Conservation (phyloP, 192 early-diverging fungal species). For the Backusella australiensis region DNA sequence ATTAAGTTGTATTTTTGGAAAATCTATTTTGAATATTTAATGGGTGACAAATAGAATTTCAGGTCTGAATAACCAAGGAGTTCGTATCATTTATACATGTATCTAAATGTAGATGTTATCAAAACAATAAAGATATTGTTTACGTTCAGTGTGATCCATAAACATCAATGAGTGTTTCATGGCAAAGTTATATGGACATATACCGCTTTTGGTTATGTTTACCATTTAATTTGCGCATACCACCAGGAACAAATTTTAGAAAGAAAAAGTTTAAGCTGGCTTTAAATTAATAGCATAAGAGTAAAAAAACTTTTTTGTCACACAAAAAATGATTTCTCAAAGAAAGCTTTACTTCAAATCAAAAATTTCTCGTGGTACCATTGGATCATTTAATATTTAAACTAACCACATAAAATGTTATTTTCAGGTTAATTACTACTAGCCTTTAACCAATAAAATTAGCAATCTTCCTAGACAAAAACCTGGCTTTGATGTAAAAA, state of each 20-base stretch:
- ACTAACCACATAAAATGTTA: background rate
- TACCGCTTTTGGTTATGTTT: constrained; percentile 1
- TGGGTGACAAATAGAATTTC: constrained; percentile 4
- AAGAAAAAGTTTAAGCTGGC: background rate
- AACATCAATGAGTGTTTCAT: constrained; percentile 3
- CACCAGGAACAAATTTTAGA: background rate
- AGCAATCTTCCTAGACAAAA: background rate
- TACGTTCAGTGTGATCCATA: background rate
- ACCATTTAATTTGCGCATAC: background rate
- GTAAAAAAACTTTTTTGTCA: background rate
- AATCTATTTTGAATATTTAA: background rate
- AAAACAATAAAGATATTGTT: constrained; percentile 1
- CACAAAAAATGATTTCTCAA: constrained; percentile 1
- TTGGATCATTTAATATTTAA: background rate
- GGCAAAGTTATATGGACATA: background rate
- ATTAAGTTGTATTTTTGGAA: constrained; percentile 3
- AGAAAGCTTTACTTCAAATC: background rate
- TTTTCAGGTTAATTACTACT: background rate
- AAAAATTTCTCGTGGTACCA: background rate
- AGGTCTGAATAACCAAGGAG: background rate
- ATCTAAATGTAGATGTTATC: constrained; percentile 5
- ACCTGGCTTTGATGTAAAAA: too few species aligned
- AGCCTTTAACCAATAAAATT: background rate
- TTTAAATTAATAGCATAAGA: background rate
- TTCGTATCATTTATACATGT: background rate